Conservation (phyloP, 73 alveolate genomes). For the Paraurostyla sp. region DNA sequence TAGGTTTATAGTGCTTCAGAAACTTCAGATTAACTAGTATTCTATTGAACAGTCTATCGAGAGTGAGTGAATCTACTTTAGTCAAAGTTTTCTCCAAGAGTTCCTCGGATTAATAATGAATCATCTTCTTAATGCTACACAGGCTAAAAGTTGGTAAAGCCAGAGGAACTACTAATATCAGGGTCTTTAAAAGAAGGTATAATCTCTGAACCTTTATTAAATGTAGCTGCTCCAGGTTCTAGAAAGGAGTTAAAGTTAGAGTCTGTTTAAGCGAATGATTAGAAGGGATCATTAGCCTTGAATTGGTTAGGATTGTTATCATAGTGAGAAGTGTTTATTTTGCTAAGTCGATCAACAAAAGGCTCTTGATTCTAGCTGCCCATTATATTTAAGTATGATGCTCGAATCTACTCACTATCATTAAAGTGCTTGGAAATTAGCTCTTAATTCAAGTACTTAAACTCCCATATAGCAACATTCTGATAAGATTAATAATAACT, state of each 20-base stretch:
- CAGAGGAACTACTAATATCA: no score
- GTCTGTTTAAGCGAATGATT: neutral
- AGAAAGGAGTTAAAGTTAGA: no score
- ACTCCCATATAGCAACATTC: slow-evolving; percentile 11
- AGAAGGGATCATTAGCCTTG: neutral
- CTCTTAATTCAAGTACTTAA: slow-evolving; percentile 7
- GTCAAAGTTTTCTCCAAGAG: neutral
- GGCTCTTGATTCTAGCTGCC: slow-evolving; percentile 20
- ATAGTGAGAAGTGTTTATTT: neutral
- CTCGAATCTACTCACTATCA: neutral
- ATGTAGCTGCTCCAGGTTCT: no score
- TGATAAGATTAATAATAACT: neutral
- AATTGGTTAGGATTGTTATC: neutral
- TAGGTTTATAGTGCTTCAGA: neutral
- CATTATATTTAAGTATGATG: neutral
- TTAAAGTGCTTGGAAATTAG: neutral
- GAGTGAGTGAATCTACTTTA: neutral
- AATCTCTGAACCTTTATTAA: no score
- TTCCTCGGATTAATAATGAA: neutral
- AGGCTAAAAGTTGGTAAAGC: no score
- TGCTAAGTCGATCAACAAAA: neutral
- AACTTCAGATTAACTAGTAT: neutral
- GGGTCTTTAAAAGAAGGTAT: no score
- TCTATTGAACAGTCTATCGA: neutral
- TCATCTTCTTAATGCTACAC: neutral